Conservation (phyloP, 352 stramenopile species). For the Thraustotheca clavata region DNA sequence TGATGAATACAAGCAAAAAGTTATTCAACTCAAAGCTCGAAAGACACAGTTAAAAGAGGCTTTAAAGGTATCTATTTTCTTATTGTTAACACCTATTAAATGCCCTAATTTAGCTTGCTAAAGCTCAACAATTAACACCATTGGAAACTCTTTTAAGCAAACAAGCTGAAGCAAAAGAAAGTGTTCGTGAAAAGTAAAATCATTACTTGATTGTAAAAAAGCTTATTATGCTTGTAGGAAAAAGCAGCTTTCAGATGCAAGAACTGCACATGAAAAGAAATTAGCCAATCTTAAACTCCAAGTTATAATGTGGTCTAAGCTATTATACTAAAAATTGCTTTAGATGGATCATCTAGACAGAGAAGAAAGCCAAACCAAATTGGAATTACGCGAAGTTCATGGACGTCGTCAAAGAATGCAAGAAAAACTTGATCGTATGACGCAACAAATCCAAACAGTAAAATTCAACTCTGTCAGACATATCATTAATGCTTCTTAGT, state of each 20-base stretch:
- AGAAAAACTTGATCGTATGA: conserved; percentile 52
- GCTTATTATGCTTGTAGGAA: no score
- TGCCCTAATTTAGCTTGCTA: conserved; percentile 37
- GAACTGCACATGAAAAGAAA: no score
- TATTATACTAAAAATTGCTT: background rate
- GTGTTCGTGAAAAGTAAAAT: no score
- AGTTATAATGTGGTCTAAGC: background rate
- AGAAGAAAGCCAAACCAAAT: conserved; percentile 55
- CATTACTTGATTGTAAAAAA: no score
- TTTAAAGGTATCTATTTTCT: conserved; percentile 37
- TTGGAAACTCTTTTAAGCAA: conserved; percentile 60
- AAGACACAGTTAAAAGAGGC: conserved; percentile 60
- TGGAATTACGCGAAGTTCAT: conserved; percentile 54
- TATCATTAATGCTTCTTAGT: background rate
- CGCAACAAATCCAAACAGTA: no score
- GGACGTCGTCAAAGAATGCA: conserved; percentile 62
- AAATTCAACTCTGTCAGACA: no score
- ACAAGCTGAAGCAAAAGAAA: conserved; percentile 24
- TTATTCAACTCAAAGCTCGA: conserved; percentile 54
- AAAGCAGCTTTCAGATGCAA: no score
- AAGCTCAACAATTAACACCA: conserved; percentile 49
- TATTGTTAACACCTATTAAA: background rate
- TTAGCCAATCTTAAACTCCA: conserved; percentile 13
- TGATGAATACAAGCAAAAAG: conserved; percentile 57
- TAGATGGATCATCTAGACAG: conserved; percentile 61